phyloP scores from a whole-genome alignment of 2,329 filamentous ascomycete species.

The Furcasterigmium sp. region DNA sequence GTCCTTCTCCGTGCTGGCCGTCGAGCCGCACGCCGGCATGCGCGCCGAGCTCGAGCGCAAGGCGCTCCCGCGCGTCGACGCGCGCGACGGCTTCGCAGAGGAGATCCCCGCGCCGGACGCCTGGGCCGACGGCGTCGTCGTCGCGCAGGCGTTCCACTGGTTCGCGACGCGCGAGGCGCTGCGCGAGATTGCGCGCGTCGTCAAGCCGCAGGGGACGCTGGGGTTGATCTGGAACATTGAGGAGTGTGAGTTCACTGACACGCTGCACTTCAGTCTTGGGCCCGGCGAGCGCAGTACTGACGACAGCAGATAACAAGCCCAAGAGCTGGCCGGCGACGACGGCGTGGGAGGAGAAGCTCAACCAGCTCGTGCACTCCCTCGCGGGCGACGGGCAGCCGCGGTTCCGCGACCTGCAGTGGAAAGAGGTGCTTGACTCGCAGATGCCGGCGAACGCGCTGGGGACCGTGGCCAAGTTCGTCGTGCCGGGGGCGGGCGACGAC shows the following conservation, averaged over 20 bases:
- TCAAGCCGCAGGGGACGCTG: slow-evolving; percentile 55
- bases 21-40: slow-evolving; percentile 64
- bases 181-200: slow-evolving; percentile 59
- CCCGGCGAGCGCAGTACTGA: slow-evolving; percentile 1
- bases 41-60: slow-evolving; percentile 55
- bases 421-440: slow-evolving; percentile 57
- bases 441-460: slow-evolving; percentile 46
- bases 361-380: slow-evolving; percentile 50
- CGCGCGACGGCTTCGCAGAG: slow-evolving; percentile 53
- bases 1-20: slow-evolving; percentile 52
- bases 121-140: slow-evolving; percentile 60
- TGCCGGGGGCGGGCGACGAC: slow-evolving; percentile 22
- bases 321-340: slow-evolving; percentile 47
- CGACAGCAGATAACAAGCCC: slow-evolving; percentile 56
- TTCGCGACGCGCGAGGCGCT: slow-evolving; percentile 61
- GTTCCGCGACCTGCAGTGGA: slow-evolving; percentile 62
- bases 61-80: slow-evolving; percentile 45
- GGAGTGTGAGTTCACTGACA: slow-evolving; percentile 62
- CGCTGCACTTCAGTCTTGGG: too few relatives aligned
- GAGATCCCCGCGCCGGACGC: slow-evolving; percentile 49
- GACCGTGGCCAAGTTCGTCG: slow-evolving; percentile 34
- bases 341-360: slow-evolving; percentile 57
- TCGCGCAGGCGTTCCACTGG: slow-evolving; percentile 60
- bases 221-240: slow-evolving; percentile 72
- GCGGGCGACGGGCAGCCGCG: slow-evolving; percentile 53